phyloP scores from a whole-genome alignment of 2,329 filamentous ascomycete species.

The Bipolaris cookei region DNA sequence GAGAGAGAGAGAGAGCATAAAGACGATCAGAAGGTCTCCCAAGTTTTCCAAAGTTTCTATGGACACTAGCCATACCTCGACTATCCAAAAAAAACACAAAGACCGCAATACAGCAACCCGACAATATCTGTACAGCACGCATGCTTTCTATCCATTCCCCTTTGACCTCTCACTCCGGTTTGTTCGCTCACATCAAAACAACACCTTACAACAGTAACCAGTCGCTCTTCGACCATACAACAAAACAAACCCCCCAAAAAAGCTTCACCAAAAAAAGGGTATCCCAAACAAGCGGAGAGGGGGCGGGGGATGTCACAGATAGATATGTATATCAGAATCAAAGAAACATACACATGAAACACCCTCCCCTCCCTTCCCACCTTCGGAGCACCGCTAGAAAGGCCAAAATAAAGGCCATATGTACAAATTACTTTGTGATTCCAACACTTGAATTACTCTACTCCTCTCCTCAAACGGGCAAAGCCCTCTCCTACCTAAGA shows the following conservation, averaged over 20 bases:
- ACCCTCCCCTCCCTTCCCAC: not conserved
- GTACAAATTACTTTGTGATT: conserved; percentile 21
- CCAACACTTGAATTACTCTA: not conserved
- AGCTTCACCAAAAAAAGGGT: conserved; percentile 1
- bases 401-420: conserved; percentile 16
- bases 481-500: no score
- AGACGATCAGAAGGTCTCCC: not conserved
- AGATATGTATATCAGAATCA: conserved; percentile 13
- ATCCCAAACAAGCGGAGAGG: conserved; percentile 12
- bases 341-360: conserved; percentile 9
- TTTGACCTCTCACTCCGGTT: not conserved
- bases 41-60: not conserved
- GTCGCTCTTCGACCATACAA: not conserved
- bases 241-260: not conserved
- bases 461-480: no score
- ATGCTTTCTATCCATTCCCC: not conserved
- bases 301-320: conserved; percentile 17
- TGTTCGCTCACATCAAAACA: not conserved
- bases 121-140: not conserved
- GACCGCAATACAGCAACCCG: not conserved
- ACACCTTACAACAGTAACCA: not conserved
- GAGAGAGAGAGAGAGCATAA: not conserved
- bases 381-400: not conserved
- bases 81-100: not conserved
- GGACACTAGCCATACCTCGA: no score